A percentile compares a stretch with the other conserved stretches of the same genome.
Conservation (phyloP, 75 land plant genomes). For the Selaginella moellendorffii region DNA sequence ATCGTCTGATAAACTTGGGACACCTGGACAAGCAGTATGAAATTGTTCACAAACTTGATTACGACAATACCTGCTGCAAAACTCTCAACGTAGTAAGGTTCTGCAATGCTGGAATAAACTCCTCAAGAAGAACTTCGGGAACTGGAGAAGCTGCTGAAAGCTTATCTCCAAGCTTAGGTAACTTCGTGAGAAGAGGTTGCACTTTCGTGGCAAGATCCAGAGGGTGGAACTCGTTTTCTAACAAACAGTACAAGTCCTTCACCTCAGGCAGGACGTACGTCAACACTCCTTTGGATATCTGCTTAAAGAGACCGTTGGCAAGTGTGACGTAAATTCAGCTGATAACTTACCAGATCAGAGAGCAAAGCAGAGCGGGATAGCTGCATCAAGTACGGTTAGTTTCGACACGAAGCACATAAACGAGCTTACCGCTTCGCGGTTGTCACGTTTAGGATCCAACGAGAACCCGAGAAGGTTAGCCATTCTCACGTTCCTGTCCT, state of each 20-base stretch:
- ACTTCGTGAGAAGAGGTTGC: conserved; percentile 50
- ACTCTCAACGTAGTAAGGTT: conserved; percentile 67
- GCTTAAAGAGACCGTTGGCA: background rate
- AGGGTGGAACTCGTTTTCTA: conserved; percentile 79
- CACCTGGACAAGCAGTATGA: conserved; percentile 53
- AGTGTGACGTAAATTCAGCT: too few relatives aligned
- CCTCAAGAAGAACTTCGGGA: conserved; percentile 73
- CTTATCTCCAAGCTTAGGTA: conserved; percentile 64
- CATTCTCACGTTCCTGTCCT: conserved; percentile 72
- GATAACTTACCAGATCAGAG: conserved; percentile 78
- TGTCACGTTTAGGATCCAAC: conserved; percentile 55
- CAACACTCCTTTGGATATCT: conserved; percentile 82
- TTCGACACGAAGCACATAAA: too few relatives aligned
- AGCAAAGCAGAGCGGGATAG: conserved; percentile 55
- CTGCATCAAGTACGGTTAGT: conserved; percentile 31
- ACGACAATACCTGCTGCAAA: conserved; percentile 66
- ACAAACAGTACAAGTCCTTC: conserved; percentile 56
- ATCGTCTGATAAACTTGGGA: conserved; percentile 82
- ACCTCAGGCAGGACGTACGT: conserved; percentile 74
- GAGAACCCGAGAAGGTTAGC: conserved; percentile 56
- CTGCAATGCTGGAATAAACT: conserved; percentile 68
- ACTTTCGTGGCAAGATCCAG: conserved; percentile 66
- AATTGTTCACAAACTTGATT: background rate
- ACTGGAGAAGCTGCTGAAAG: conserved; percentile 71
- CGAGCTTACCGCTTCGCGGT: conserved; percentile 82